Percentiles rank a stretch among this genome's conserved stretches.
These are phyloP conservation scores for Cladosporium austrohemisphaericum DNA, from an alignment of 2,329 filamentous ascomycete genomes.

Conservation along the genomic window DNA sequence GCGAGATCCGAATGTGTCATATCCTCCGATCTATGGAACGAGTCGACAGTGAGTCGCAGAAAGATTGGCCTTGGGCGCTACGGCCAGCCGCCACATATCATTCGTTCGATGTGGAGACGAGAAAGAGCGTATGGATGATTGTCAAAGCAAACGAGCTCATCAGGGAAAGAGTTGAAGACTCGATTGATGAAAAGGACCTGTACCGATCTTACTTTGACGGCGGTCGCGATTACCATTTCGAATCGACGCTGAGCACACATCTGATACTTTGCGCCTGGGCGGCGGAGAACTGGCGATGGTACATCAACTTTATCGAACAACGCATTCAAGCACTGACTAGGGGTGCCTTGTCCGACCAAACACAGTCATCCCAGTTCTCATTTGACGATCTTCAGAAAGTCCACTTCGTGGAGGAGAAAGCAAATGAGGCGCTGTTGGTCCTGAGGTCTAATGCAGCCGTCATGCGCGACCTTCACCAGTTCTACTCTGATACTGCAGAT, in stretches of 20 bases:
- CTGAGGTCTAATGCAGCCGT: conserved; percentile 34
- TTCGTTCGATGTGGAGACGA: conserved; percentile 35
- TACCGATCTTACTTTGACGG: not conserved
- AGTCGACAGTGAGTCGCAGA: conserved; percentile 3
- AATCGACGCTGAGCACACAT: conserved; percentile 26
- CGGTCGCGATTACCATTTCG: conserved; percentile 4
- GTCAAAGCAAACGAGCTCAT: conserved; percentile 38
- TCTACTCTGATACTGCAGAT: not conserved
- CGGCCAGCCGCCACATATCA: conserved; percentile 39
- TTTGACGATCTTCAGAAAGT: conserved; percentile 33
- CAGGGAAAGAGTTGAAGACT: conserved; percentile 26
- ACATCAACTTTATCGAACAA: conserved; percentile 37
- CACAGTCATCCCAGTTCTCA: conserved; percentile 21
- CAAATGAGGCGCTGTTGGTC: conserved; percentile 33
- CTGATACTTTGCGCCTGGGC: conserved; percentile 37
- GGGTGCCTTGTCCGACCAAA: conserved; percentile 14
- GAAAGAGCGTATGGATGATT: conserved; percentile 32
- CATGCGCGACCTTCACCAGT: conserved; percentile 18
- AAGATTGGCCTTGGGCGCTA: conserved; percentile 34
- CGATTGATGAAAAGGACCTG: not conserved
- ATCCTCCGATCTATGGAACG: conserved; percentile 37
- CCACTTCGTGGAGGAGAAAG: conserved; percentile 37
- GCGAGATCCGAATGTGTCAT: conserved; percentile 38
- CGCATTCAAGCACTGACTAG: conserved; percentile 26
- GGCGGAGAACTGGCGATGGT: conserved; percentile 43